Percentiles rank a stretch among this genome's conserved stretches.
phyloP scores from a whole-genome alignment of 2,329 filamentous ascomycete species.

The Emmonsiellopsis sp. region DNA sequence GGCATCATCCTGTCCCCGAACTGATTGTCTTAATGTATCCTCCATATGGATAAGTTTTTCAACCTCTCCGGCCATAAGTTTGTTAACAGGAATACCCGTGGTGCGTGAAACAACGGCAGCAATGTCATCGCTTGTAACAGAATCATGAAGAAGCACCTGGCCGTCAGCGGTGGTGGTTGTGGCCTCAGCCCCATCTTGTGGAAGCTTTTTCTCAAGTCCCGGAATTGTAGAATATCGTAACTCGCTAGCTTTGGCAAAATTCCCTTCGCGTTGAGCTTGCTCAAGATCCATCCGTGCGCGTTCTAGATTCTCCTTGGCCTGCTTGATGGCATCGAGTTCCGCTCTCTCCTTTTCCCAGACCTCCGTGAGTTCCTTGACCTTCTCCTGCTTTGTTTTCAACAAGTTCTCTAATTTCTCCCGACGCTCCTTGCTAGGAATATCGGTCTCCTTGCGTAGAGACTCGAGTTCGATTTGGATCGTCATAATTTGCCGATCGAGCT shows the following conservation, averaged over 20 bases:
- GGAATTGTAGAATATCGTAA: conserved; percentile 84
- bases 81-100: conserved; percentile 86
- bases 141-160: conserved; percentile 73
- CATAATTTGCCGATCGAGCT: conserved; percentile 88
- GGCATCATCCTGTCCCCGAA: conserved; percentile 90
- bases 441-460: conserved; percentile 86
- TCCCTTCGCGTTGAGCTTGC: conserved; percentile 73
- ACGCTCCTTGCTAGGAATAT: conserved; percentile 78
- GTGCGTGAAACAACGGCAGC: conserved; percentile 81
- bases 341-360: conserved; percentile 85
- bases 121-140: conserved; percentile 92
- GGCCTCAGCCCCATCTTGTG: conserved; percentile 55
- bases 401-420: conserved; percentile 74
- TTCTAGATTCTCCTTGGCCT: conserved; percentile 79
- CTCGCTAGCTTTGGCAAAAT: conserved; percentile 86
- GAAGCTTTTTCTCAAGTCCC: conserved; percentile 65
- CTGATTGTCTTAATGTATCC: conserved; percentile 69
- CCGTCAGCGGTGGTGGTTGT: conserved; percentile 26
- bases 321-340: conserved; percentile 81
- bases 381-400: conserved; percentile 65
- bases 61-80: conserved; percentile 85
- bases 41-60: conserved; percentile 97
- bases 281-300: conserved; percentile 77
- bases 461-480: conserved; percentile 96
- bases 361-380: conserved; percentile 63